Conservation (phyloP, 371 early-diverging fungal species). For the Sporodiniella umbellata region DNA sequence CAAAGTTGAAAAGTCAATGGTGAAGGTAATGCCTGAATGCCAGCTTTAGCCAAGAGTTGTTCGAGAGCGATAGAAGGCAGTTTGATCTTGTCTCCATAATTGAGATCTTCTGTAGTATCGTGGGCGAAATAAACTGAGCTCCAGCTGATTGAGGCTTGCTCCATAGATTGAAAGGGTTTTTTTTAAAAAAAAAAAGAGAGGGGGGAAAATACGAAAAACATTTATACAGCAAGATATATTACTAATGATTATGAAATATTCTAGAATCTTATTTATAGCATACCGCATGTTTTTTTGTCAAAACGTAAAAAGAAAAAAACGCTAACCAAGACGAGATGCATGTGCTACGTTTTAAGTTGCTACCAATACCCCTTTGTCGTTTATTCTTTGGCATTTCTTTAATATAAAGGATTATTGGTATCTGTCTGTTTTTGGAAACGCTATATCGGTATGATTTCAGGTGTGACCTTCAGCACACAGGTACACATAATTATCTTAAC, state of each 20-base stretch:
- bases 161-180: slow-evolving; percentile 1
- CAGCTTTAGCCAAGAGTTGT: slow-evolving; percentile 35
- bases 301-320: too few species aligned
- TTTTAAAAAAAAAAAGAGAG: background rate
- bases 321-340: too few species aligned
- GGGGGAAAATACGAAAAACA: background rate
- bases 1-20: slow-evolving; percentile 69
- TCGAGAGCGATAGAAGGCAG: slow-evolving; percentile 60
- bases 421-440: too few species aligned
- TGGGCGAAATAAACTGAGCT: slow-evolving; percentile 21
- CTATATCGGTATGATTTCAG: too few species aligned
- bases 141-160: slow-evolving; percentile 6
- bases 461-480: too few species aligned
- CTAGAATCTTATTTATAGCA: background rate
- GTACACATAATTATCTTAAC: too few species aligned
- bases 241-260: slow-evolving; percentile 13
- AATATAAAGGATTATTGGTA: too few species aligned
- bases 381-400: too few species aligned
- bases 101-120: slow-evolving; percentile 18
- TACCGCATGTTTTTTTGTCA: slow-evolving; percentile 1
- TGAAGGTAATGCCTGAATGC: slow-evolving; percentile 43
- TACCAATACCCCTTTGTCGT: too few species aligned
- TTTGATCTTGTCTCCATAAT: slow-evolving; percentile 63
- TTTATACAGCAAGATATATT: background rate
- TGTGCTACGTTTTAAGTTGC: too few species aligned